Evolutionary conservation across 176 grass and related monocot species (phyloP), one percentile per base, ranked within the genome.

Genomic region (Oryza glaberrima): DNA sequence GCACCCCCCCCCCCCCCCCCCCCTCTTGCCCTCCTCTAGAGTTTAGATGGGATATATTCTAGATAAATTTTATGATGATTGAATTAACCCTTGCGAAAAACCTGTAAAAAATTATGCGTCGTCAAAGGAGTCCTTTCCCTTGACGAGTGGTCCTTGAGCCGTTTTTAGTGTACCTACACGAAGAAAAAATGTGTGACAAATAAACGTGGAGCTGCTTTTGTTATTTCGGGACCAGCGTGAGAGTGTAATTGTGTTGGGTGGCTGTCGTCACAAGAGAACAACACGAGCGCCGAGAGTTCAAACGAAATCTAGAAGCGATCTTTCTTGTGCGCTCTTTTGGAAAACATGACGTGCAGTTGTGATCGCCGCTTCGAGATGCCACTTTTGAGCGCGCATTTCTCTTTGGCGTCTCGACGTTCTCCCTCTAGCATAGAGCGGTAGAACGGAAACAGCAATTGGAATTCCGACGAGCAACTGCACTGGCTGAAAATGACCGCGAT

Each of bases 291-390:
- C 46, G 61, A 10, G 49, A 69, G 61, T 90, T 87, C 80, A 86
- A 82, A 32, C 67, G 58, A 49, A 36, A 79, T 90, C 84, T 69
- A 75, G 84, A 86, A 75, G 75, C 20, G 15, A 79, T 90, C 54
- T 52, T 20, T 32, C 36, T 34, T 45, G 41, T 51, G 41, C 71
- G 65, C n/a, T 32, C 63, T 56, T 86, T 75, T 81, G 49, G 12
- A 89, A 80, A 81, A 32, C 6, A 40, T 75, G 7, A 11, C 48
- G 19, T 75, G 26, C 77, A 2, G 16, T 84, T 82, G 75, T 9
- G 11, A 77, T 45, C 32, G 10, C 0, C 63, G 75, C 80, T 80
- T 70, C 8, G 49, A 81, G 82, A 84, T 81, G 60, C 82, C 25
- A 7, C 12, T 1, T 1, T 44, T n/a, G 0, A 47, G 76, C 69